phyloP scores from a whole-genome alignment of 2,329 filamentous ascomycete species.

The Scortechinia acanthostroma region DNA sequence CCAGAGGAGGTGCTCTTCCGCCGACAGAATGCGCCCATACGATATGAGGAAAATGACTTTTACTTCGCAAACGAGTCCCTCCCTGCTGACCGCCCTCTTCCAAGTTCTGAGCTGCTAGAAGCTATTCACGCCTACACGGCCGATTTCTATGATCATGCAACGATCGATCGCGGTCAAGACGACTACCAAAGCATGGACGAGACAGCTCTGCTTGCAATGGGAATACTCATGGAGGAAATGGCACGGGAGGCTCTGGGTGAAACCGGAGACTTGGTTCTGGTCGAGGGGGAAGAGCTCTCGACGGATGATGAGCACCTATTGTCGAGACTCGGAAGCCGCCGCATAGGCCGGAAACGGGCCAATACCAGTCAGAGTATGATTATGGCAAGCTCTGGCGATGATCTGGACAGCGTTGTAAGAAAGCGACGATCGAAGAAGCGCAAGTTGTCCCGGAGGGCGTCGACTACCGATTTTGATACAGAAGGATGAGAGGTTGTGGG shows the following conservation, averaged over 20 bases:
- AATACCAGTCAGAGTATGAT: slow-evolving; percentile 10
- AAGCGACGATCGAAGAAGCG: slow-evolving; percentile 15
- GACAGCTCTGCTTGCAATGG: slow-evolving; percentile 51
- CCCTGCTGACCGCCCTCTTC: slow-evolving; percentile 27
- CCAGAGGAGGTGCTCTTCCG: slow-evolving; percentile 54
- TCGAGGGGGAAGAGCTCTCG: slow-evolving; percentile 31
- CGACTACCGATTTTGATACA: too few relatives aligned
- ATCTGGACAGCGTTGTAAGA: slow-evolving; percentile 7
- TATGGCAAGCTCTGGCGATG: slow-evolving; percentile 13
- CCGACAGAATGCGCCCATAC: slow-evolving; percentile 33
- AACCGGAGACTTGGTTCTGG: slow-evolving; percentile 48
- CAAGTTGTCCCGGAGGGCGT: slow-evolving; percentile 10
- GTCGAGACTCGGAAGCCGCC: background rate
- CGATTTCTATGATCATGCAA: slow-evolving; percentile 37
- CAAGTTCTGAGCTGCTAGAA: slow-evolving; percentile 46
- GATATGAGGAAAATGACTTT: slow-evolving; percentile 41
- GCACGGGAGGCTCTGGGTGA: slow-evolving; percentile 39
- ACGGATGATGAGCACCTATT: background rate
- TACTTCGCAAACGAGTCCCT: slow-evolving; percentile 43
- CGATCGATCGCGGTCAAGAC: slow-evolving; percentile 17
- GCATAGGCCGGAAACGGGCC: slow-evolving; percentile 10
- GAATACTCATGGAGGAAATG: slow-evolving; percentile 52
- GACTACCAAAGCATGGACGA: slow-evolving; percentile 49
- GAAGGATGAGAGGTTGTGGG: too few relatives aligned
- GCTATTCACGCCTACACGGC: slow-evolving; percentile 47